Evolutionary conservation across 495 filamentous ascomycete genomes (phyloP), one percentile per base, ranked within the genome.

Genomic region (Xanthoparmelia taractica): DNA sequence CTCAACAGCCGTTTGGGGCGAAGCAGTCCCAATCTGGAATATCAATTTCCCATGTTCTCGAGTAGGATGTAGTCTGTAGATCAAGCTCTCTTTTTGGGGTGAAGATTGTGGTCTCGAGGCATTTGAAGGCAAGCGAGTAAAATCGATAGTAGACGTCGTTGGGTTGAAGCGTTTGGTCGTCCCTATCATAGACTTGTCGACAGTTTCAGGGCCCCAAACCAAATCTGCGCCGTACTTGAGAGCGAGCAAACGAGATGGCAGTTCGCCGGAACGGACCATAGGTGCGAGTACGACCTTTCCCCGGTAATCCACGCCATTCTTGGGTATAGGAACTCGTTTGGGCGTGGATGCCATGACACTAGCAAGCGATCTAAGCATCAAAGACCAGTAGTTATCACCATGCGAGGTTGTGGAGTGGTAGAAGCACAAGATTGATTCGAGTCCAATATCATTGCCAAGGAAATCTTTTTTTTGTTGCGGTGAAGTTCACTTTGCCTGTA

Each of bases 161-260:
- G 86, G 78, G 74, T 97, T 96, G 64, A 86, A 73, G 61, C 84
- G 86, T 55, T 91, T 83, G 2, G 77, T 84, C 23, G 90, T 87
- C 63, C 94, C 95, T 69, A 97, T 95, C 67, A 98, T 83, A 50
- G 92, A 83, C 70, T 82, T 84, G 72, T 97, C 94, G 64, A 98
- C 86, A 2, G 91, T 97, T 75, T 98, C 94, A 10, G 94, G 94
- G 13, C 92, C 93, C 94, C 93, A 98, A 63, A 97, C 94, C 18
- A 97, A 82, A 72, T 97, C 94, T 50, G 95, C 95, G 55, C 94
- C 94, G 72, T 98, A 97, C 68, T 95, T 86, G 25, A 98, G 83
- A 10, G 94, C 88, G 6, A 92, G 72, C 1, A 98, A 82, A 20
- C 94, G 86, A 12, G 88, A 91, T 7, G 95, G 95, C 23, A 97